phyloP scores from a whole-genome alignment of 768 basidiomycete genomes.

The Tremella mesenterica region DNA sequence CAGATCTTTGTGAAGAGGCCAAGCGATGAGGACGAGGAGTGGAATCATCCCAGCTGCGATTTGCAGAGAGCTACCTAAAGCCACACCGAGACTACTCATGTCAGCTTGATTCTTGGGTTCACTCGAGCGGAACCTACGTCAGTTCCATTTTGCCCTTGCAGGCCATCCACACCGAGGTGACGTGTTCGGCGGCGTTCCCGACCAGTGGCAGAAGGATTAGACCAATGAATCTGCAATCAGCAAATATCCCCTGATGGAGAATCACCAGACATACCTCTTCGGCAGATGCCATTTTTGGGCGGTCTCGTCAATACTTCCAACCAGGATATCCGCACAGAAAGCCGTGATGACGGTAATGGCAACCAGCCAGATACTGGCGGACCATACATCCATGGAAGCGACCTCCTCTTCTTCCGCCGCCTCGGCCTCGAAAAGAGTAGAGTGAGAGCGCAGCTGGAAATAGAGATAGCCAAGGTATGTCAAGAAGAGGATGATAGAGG shows the following conservation, averaged over 20 bases:
- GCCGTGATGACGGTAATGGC: conserved; percentile 69
- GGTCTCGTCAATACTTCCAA: conserved; percentile 86
- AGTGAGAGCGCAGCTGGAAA: conserved; percentile 62
- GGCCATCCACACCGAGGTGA: conserved; percentile 75
- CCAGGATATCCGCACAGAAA: conserved; percentile 79
- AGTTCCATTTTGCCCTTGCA: conserved; percentile 64
- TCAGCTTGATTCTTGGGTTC: no score
- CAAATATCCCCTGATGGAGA: not conserved
- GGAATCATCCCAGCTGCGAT: conserved; percentile 80
- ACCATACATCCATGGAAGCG: conserved; percentile 60
- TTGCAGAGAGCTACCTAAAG: conserved; percentile 45
- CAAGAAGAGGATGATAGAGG: conserved; percentile 61
- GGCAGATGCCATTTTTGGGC: conserved; percentile 68
- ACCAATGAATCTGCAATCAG: conserved; percentile 57
- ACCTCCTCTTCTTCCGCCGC: conserved; percentile 48
- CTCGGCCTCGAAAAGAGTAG: conserved; percentile 54
- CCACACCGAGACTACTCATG: conserved; percentile 57
- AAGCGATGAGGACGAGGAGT: conserved; percentile 76
- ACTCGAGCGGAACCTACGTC: no score
- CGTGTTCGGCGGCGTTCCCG: conserved; percentile 57
- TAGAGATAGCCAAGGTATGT: conserved; percentile 55
- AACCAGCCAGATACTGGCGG: conserved; percentile 60
- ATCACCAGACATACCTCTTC: conserved; percentile 25
- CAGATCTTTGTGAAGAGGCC: conserved; percentile 52
- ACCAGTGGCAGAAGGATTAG: conserved; percentile 81